phyloP scores from a whole-genome alignment of 805 yeast species.

The Barnettozyma populi region DNA sequence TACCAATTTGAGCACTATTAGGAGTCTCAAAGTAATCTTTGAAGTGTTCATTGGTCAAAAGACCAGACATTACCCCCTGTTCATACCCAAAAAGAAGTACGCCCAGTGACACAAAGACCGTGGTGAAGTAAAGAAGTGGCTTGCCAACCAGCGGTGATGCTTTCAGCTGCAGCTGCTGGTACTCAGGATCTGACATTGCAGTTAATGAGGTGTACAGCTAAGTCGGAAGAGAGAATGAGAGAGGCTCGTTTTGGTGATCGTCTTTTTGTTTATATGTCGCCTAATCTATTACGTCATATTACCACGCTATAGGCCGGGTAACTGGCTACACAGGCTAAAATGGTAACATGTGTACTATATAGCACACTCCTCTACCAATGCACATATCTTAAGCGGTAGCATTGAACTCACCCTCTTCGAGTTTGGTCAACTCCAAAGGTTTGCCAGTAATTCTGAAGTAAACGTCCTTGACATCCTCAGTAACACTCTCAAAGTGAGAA shows the following conservation, averaged over 20 bases:
- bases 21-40: constrained; percentile 68
- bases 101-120: constrained; percentile 24
- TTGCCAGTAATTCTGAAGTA: constrained; percentile 90
- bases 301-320: not conserved
- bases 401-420: constrained; percentile 25
- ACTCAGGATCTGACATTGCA: constrained; percentile 8
- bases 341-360: not conserved
- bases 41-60: constrained; percentile 70
- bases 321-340: not conserved
- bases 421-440: constrained; percentile 50
- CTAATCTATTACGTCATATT: not conserved
- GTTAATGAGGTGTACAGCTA: not conserved
- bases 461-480: constrained; percentile 94
- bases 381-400: constrained; percentile 15
- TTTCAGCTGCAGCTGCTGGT: constrained; percentile 22
- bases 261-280: not conserved
- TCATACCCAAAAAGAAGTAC: constrained; percentile 70
- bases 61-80: constrained; percentile 89
- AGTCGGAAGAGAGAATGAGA: not conserved
- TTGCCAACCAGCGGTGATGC: constrained; percentile 24
- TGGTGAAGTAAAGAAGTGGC: constrained; percentile 25
- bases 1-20: constrained; percentile 67
- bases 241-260: not conserved
- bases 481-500: constrained; percentile 92
- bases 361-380: not conserved